Evolutionary conservation across 495 filamentous ascomycete species (phyloP).

Genomic region (Aspergillus campestris): DNA sequence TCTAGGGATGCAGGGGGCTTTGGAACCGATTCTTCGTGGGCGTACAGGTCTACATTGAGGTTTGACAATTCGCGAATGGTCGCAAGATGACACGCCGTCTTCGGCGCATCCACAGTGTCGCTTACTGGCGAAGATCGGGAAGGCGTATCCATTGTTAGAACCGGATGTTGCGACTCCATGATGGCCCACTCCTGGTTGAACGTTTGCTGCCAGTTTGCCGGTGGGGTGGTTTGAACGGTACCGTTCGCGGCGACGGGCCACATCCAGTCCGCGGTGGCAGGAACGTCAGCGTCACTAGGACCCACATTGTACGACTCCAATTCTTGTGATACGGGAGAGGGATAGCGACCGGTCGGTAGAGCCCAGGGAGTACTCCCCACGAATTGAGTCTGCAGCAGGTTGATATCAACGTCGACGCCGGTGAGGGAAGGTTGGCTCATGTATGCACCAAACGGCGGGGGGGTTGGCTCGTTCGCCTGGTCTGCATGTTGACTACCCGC

Average conservation of each 20-base stretch:
- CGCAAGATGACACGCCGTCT: neutral
- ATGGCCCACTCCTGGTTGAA: constrained; percentile 7
- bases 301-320: neutral
- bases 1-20: constrained; percentile 1
- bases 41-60: constrained; percentile 6
- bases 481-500: neutral
- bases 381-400: constrained; percentile 3
- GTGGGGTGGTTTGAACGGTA: neutral
- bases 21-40: constrained; percentile 1
- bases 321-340: neutral
- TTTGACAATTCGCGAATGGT: constrained; percentile 4
- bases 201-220: constrained; percentile 1
- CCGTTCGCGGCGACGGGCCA: neutral
- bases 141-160: too few species aligned
- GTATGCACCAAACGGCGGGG: neutral
- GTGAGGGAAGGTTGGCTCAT: constrained; percentile 1
- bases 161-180: neutral
- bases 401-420: neutral
- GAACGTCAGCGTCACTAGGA: neutral
- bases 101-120: neutral
- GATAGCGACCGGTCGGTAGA: neutral
- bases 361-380: neutral
- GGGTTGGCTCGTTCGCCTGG: neutral
- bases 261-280: constrained; percentile 1
- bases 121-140: neutral